Evolutionary conservation across 1,139 yeast genomes (phyloP).

Genomic region (Candida glucosophila): DNA sequence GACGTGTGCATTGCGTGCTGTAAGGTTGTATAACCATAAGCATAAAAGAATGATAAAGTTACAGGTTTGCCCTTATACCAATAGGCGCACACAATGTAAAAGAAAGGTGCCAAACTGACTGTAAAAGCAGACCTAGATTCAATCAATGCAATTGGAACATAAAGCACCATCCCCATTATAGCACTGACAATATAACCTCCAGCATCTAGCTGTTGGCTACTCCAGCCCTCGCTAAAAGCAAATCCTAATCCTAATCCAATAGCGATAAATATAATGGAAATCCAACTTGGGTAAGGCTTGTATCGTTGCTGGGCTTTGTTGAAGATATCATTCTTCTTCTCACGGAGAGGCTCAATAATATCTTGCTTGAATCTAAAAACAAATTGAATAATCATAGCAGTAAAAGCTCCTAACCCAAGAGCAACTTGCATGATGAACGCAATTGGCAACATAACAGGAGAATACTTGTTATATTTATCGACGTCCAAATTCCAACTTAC

Average conservation of each 20-base stretch:
- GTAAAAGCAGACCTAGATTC: conserved; percentile 35
- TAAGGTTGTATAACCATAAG: conserved; percentile 43
- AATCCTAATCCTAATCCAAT: conserved; percentile 31
- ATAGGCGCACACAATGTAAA: conserved; percentile 39
- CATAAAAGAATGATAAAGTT: conserved; percentile 41
- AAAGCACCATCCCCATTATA: conserved; percentile 31
- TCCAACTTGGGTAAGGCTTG: conserved; percentile 58
- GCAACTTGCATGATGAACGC: conserved; percentile 8
- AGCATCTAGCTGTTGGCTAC: conserved; percentile 35
- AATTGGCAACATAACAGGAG: conserved; percentile 20
- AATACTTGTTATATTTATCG: conserved; percentile 37
- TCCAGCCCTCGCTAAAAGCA: conserved; percentile 30
- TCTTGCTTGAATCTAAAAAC: conserved; percentile 15
- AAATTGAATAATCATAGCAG: conserved; percentile 7
- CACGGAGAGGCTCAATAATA: conserved; percentile 35
- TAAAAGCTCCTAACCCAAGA: conserved; percentile 7
- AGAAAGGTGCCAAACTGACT: conserved; percentile 38
- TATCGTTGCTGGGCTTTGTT: conserved; percentile 52
- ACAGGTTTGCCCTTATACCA: conserved; percentile 41
- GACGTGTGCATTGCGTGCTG: conserved; percentile 46
- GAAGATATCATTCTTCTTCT: conserved; percentile 49
- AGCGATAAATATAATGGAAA: conserved; percentile 43
- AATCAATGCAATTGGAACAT: conserved; percentile 36
- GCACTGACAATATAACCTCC: conserved; percentile 31
- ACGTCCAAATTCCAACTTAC: conserved; percentile 30